Base-by-base conservation (phyloP, 2,329 filamentous ascomycete species). In the Colletotrichum lindemuthianum region DNA sequence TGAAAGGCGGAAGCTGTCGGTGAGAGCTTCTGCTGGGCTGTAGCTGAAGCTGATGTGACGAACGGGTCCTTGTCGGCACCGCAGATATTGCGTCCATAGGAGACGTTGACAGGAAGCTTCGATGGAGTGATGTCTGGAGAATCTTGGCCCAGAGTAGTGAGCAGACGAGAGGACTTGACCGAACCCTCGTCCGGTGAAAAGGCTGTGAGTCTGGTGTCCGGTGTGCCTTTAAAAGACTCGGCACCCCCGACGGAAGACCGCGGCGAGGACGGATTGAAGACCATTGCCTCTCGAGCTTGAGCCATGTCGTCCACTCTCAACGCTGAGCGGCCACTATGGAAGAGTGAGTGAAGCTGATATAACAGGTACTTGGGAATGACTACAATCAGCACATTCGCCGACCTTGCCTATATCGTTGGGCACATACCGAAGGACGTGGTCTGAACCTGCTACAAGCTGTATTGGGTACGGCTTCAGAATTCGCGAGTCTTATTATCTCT, bases 1-100 rank as follows among this genome's bases (percentile, higher is more conserved):
- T 82, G 85, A 69, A 92, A 92, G 1, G 82, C 72, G 1, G 84
- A 86, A 2, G 89, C 88, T 7, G 85, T 89, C 1, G 90, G 87
- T 4, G 89, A 91, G 24, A 92, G 77, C 68, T 86, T 84, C 63
- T 79, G 81, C 57, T 51, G 57, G 9, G 34, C 36, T 8, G 71
- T 74, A 6, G 51, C 76, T 64, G 52, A 70, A 36, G 69, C 79
- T 76, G 70, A 72, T 2, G 81, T 83, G 39, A 85, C 72, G 65
- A 89, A 89, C 0, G 87, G 87, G 63, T 89, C 86, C 59, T 79
- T 82, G 54, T 83, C 81, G 2, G 70, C 70, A 8, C 71, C 68
- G 6, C 70, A 65, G 11, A 67, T 66, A 9, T 64, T 63, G 15
- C 69, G 63, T 44, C 69, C 68, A 60, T 74, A 73, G 24, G 24